phyloP scores from a whole-genome alignment of 768 basidiomycete species.

The Rhizopogon sp. region DNA sequence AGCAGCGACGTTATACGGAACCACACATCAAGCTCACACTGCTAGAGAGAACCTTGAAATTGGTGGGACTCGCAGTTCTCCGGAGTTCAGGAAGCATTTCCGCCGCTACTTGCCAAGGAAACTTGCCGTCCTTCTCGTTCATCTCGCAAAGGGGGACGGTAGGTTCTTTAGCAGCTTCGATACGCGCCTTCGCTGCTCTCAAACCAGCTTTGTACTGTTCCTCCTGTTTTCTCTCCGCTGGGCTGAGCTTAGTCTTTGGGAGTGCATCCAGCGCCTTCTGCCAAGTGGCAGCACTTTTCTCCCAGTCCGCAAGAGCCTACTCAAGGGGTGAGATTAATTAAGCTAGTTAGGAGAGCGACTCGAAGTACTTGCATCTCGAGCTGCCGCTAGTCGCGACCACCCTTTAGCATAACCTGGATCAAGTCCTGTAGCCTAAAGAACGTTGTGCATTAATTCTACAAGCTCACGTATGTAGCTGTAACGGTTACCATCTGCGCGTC shows the following conservation, averaged over 20 bases:
- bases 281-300: slow-evolving; percentile 9
- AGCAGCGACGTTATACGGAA: not conserved
- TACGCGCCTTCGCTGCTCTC: slow-evolving; percentile 16
- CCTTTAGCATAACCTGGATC: slow-evolving; percentile 38
- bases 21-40: not conserved
- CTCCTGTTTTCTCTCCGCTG: slow-evolving; percentile 29
- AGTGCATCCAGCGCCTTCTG: slow-evolving; percentile 29
- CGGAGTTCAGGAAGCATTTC: slow-evolving; percentile 2
- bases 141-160: not conserved
- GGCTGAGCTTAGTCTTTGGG: slow-evolving; percentile 20
- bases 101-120: slow-evolving; percentile 2
- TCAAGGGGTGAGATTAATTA: not conserved
- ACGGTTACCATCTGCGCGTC: not conserved
- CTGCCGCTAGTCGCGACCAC: slow-evolving; percentile 36
- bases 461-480: not conserved
- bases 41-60: not conserved
- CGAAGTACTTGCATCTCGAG: slow-evolving; percentile 16
- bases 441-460: no score
- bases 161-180: not conserved
- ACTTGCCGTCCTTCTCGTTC: not conserved
- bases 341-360: not conserved
- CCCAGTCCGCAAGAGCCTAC: slow-evolving; percentile 9
- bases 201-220: slow-evolving; percentile 29
- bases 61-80: not conserved
- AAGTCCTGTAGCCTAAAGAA: slow-evolving; percentile 29